Percentiles rank a stretch among this genome's conserved stretches.
These are phyloP conservation scores for Sclerotinia borealis DNA, from an alignment of 2,329 filamentous ascomycete genomes.

Conservation along the genomic window DNA sequence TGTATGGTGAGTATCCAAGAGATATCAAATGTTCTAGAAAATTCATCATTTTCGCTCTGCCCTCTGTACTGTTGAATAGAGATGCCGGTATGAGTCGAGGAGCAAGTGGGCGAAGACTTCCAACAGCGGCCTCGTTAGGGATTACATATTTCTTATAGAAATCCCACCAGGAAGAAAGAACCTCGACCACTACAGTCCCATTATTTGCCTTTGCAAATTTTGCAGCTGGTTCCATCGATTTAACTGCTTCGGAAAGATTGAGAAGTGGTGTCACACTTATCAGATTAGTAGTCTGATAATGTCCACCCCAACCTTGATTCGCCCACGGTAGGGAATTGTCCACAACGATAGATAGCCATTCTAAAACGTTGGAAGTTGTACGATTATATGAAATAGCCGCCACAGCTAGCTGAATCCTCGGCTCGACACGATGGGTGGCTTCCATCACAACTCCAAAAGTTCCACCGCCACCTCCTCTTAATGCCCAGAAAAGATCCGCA, in stretches of 20 bases:
- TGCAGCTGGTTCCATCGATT: conserved; percentile 15
- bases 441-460: conserved; percentile 40
- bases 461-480: conserved; percentile 41
- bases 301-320: conserved; percentile 20
- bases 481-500: conserved; percentile 44
- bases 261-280: conserved; percentile 18
- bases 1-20: conserved; percentile 14
- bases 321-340: conserved; percentile 19
- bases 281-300: conserved; percentile 12
- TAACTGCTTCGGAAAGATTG: conserved; percentile 13
- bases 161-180: conserved; percentile 14
- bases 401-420: conserved; percentile 12
- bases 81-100: conserved; percentile 15
- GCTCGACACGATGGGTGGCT: conserved; percentile 18
- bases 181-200: conserved; percentile 12
- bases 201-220: conserved; percentile 12
- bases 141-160: conserved; percentile 18
- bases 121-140: conserved; percentile 13
- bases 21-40: conserved; percentile 14
- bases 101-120: conserved; percentile 7
- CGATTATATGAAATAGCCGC: conserved; percentile 15
- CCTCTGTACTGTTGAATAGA: conserved; percentile 8
- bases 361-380: conserved; percentile 4
- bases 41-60: conserved; percentile 6
- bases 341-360: conserved; percentile 15